Conservation (phyloP, 495 filamentous ascomycete species). For the Aspergillus asperescens region DNA sequence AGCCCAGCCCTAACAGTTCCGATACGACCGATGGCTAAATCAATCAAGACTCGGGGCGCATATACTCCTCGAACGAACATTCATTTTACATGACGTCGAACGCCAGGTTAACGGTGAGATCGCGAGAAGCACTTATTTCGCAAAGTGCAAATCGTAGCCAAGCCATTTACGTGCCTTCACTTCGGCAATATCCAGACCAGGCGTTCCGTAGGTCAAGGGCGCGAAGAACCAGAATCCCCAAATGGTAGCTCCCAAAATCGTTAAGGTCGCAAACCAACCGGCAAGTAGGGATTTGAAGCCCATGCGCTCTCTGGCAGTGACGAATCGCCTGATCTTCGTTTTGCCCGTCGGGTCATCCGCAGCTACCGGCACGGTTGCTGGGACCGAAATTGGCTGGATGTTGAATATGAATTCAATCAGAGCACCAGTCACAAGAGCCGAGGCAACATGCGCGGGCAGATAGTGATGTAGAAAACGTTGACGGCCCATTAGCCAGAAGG, state of each 20-base stretch:
- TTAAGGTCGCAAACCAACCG: conserved; percentile 69
- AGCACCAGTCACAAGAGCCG: conserved; percentile 90
- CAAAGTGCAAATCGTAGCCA: conserved; percentile 96
- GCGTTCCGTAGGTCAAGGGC: conserved; percentile 90
- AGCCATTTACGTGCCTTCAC: conserved; percentile 90
- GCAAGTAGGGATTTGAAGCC: conserved; percentile 70
- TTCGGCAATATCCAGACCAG: conserved; percentile 76
- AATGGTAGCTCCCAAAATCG: conserved; percentile 62
- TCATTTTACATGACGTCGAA: conserved; percentile 3
- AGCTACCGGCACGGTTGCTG: conserved; percentile 32
- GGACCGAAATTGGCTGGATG: conserved; percentile 59
- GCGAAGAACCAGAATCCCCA: conserved; percentile 89
- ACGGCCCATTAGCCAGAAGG: conserved; percentile 71
- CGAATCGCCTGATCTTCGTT: conserved; percentile 41
- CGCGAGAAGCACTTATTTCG: conserved; percentile 59
- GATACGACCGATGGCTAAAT: too few relatives aligned
- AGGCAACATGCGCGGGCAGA: conserved; percentile 86
- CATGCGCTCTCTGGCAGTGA: conserved; percentile 73
- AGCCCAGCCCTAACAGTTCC: neutral
- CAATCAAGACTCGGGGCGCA: too few relatives aligned
- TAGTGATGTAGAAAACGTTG: conserved; percentile 74
- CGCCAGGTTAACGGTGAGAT: neutral
- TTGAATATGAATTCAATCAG: conserved; percentile 95
- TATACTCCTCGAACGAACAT: too few relatives aligned
- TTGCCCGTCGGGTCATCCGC: conserved; percentile 47